Conservation (phyloP, 129 eudicot species). For the Lactuca saligna region DNA sequence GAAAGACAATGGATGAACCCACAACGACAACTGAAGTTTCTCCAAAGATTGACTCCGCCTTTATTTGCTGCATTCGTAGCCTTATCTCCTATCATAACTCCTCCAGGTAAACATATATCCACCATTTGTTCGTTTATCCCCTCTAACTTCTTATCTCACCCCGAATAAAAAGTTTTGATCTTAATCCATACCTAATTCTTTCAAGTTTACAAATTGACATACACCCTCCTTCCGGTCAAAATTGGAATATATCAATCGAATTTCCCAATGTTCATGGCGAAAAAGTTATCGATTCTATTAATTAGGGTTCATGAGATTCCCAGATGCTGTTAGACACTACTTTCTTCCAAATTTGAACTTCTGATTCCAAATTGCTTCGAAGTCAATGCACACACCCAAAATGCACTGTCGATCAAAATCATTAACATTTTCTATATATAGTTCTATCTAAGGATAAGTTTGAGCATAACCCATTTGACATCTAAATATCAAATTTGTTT, state of each 20-base stretch:
- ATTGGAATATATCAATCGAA: slow-evolving; percentile 2
- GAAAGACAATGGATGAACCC: slow-evolving; percentile 2
- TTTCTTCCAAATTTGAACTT: neutral
- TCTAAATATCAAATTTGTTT: neutral
- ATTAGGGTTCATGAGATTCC: slow-evolving; percentile 21
- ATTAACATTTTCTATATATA: no score
- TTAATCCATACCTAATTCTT: neutral
- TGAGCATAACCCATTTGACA: neutral
- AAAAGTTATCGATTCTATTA: neutral
- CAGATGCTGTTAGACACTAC: neutral
- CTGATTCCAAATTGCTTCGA: neutral
- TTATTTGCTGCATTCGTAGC: slow-evolving; percentile 59
- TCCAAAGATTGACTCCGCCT: slow-evolving; percentile 51
- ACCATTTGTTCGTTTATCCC: slow-evolving; percentile 13
- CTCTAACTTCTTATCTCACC: neutral
- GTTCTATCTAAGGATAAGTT: neutral
- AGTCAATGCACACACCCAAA: neutral
- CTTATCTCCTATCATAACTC: slow-evolving; percentile 56
- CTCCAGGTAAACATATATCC: slow-evolving; percentile 42
- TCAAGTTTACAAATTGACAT: neutral
- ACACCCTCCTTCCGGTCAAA: neutral
- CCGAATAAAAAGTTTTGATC: neutral
- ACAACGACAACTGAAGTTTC: slow-evolving; percentile 38
- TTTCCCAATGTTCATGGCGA: neutral
- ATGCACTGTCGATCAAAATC: neutral